Evolutionary conservation across 1,284 basidiomycete genomes (phyloP).

Genomic region (Marasmius tenuissimus): DNA sequence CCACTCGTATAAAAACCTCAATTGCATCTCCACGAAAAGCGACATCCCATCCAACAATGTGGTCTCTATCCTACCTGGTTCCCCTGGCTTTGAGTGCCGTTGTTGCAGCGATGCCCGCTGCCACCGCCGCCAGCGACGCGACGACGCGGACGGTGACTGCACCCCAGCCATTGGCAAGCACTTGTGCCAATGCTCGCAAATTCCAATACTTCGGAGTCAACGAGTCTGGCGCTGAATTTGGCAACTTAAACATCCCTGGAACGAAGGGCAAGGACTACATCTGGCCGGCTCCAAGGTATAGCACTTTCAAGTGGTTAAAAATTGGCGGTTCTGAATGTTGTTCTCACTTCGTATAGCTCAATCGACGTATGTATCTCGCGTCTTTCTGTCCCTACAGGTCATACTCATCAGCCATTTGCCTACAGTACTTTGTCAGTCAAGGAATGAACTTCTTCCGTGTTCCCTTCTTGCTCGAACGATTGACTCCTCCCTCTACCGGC

Average conservation of each 20-base stretch:
- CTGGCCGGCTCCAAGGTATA: slow-evolving; percentile 18
- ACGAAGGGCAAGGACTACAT: slow-evolving; percentile 5
- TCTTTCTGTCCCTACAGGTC: slow-evolving; percentile 2
- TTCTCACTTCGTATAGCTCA: slow-evolving; percentile 5
- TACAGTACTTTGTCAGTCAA: slow-evolving; percentile 48
- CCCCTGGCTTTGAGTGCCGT: background rate
- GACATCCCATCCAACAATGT: background rate
- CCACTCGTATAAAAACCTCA: background rate
- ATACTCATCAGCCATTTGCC: slow-evolving; percentile 19
- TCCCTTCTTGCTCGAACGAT: slow-evolving; percentile 58
- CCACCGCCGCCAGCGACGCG: slow-evolving; percentile 13
- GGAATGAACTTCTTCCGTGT: slow-evolving; percentile 68
- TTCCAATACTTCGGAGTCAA: slow-evolving; percentile 67
- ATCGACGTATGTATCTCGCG: slow-evolving; percentile 12
- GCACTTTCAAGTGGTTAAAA: background rate
- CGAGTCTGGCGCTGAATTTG: slow-evolving; percentile 48
- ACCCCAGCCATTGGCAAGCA: slow-evolving; percentile 6
- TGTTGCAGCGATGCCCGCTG: slow-evolving; percentile 21
- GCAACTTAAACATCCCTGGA: background rate
- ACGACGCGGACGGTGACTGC: background rate
- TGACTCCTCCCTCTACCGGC: slow-evolving; percentile 50
- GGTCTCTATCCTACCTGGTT: background rate
- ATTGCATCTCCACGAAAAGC: background rate
- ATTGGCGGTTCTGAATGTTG: background rate
- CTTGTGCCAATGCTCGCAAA: slow-evolving; percentile 42